A percentile compares a stretch with the other conserved stretches of the same genome.
phyloP scores from a whole-genome alignment of 306 rosid genomes.

The Hippophae gyantsensis region DNA sequence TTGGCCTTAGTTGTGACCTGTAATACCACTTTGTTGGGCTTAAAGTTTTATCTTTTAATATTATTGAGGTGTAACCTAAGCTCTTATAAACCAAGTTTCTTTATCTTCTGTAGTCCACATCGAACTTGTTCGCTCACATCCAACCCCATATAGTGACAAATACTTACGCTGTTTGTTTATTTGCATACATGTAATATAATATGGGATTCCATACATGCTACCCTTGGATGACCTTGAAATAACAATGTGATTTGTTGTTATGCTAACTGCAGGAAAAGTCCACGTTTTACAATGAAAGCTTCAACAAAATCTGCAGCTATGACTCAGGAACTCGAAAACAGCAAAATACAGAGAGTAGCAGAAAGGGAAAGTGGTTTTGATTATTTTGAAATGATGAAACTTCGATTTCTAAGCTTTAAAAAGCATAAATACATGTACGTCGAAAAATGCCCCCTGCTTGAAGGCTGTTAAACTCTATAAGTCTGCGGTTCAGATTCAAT shows the following conservation, averaged over 20 bases:
- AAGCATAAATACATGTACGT: slow-evolving; percentile 58
- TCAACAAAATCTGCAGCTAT: slow-evolving; percentile 42
- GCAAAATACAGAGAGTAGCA: slow-evolving; percentile 23
- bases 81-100: no score
- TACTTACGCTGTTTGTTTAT: slow-evolving; percentile 12
- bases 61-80: no score
- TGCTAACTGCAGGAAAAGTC: slow-evolving; percentile 36
- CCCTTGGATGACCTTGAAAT: slow-evolving; percentile 28
- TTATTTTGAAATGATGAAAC: slow-evolving; percentile 55
- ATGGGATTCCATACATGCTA: slow-evolving; percentile 21
- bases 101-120: no score
- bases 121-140: no score
- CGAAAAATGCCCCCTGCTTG: slow-evolving; percentile 11
- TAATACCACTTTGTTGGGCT: no score
- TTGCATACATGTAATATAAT: slow-evolving; percentile 10
- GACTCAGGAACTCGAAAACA: slow-evolving; percentile 41
- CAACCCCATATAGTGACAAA: background rate
- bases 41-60: no score
- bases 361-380: slow-evolving; percentile 35
- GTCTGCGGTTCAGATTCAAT: background rate
- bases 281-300: slow-evolving; percentile 47
- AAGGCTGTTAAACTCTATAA: slow-evolving; percentile 2
- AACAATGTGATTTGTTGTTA: slow-evolving; percentile 15
- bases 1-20: no score
- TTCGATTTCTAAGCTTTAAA: slow-evolving; percentile 68